These are phyloP conservation scores for Sonneratia caseolaris DNA, from an alignment of 345 rosid genomes.

Conservation along the genomic window DNA sequence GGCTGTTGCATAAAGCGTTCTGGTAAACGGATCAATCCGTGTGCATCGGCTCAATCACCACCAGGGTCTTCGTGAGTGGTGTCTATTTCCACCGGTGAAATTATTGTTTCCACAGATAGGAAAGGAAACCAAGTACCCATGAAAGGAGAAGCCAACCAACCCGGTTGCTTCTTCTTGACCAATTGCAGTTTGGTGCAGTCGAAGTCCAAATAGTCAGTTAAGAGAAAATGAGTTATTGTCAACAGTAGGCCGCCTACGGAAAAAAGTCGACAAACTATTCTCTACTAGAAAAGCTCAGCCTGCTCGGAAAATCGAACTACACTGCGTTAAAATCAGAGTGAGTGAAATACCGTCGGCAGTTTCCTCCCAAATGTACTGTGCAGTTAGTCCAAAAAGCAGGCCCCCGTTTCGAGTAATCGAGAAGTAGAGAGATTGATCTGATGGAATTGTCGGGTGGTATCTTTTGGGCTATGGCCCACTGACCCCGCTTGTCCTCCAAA, in stretches of 20 bases:
- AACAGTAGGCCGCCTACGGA: not conserved
- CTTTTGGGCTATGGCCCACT: slow-evolving; percentile 7
- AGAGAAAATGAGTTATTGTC: not conserved
- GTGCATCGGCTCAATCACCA: not conserved
- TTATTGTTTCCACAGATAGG: not conserved
- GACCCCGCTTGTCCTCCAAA: not conserved
- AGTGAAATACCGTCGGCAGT: not conserved
- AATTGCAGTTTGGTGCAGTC: not conserved
- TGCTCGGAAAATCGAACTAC: not conserved
- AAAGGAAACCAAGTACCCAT: not conserved
- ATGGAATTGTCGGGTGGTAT: not conserved
- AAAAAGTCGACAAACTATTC: not conserved
- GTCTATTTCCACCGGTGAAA: not conserved
- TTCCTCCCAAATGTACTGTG: not conserved
- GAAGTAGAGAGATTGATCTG: not conserved
- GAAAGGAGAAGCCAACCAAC: not conserved
- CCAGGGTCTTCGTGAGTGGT: not conserved
- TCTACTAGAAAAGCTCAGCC: not conserved
- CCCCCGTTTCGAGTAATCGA: not conserved
- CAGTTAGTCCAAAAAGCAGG: not conserved
- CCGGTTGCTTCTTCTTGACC: not conserved
- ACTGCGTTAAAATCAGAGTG: not conserved
- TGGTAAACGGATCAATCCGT: not conserved
- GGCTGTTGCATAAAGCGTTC: not conserved
- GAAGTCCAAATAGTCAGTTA: not conserved